Evolutionary conservation across 306 rosid genomes (phyloP).

Genomic region (Sechiopsis laciniata): DNA sequence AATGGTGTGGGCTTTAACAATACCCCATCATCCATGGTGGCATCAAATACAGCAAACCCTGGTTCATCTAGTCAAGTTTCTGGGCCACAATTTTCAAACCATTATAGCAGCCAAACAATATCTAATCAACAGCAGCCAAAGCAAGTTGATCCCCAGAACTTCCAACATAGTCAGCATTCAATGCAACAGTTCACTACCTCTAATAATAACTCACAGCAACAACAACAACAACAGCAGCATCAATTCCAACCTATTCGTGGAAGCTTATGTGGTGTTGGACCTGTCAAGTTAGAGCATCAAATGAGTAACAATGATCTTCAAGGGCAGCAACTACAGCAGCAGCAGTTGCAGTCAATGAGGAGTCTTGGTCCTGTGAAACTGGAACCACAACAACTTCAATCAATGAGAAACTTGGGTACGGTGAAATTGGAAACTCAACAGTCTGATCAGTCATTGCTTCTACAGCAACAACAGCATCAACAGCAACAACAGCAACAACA

Average conservation of each 20-base stretch:
- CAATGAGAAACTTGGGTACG: conserved; percentile 53
- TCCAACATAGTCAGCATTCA: conserved; percentile 74
- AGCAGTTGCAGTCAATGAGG: conserved; percentile 42
- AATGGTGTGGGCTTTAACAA: conserved; percentile 59
- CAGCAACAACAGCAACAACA: conserved; percentile 53
- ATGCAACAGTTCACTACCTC: conserved; percentile 81
- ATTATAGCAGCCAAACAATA: conserved; percentile 58
- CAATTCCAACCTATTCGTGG: conserved; percentile 69
- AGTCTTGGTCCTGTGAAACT: conserved; percentile 58
- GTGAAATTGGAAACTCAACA: conserved; percentile 84
- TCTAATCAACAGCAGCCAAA: conserved; percentile 71
- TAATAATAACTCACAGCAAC: conserved; percentile 40
- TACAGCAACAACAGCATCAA: conserved; percentile 75
- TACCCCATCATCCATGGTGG: conserved; percentile 49
- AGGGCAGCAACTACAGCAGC: conserved; percentile 46
- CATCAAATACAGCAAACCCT: conserved; percentile 55
- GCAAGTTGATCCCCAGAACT: conserved; percentile 65
- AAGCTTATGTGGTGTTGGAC: conserved; percentile 56
- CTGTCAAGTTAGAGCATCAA: conserved; percentile 80
- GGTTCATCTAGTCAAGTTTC: conserved; percentile 69
- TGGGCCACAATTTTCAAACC: conserved; percentile 70
- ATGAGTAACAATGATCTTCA: conserved; percentile 57
- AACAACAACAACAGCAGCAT: background rate
- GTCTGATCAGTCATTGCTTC: conserved; percentile 63
- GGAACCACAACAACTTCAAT: conserved; percentile 73